Evolutionary conservation across 805 yeast species (phyloP), one percentile per base, ranked within the genome.

Genomic region (Clavispora fructus): DNA sequence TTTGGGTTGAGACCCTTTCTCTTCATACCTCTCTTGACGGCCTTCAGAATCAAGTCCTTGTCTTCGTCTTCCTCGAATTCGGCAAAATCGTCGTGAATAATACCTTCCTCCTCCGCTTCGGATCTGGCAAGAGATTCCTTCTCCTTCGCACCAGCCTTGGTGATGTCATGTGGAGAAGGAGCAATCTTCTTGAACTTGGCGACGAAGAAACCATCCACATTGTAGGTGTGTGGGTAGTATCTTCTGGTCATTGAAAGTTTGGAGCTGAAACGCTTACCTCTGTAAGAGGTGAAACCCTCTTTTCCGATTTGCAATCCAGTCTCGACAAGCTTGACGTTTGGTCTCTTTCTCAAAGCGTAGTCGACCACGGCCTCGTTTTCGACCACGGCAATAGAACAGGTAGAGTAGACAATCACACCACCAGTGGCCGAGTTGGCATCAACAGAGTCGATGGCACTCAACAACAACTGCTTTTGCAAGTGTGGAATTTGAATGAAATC

Each of bases 361-460:
- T 92, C 96, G n/a, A 94, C 97, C 47, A 94, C 99, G 19, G 97
- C 86, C 72, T 94, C 99, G 68, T 94, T 91, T 71, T 94, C 99
- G 60, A 94, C 99, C 41, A 94, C 97, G 60, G 95, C 95, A 49
- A 94, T 94, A 12, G 98, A 92, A 78, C 99, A 94, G 1, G 99
- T 94, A 7, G 99, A 94, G 71, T 94, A 94, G 7, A 95, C 98
- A 54, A 94, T 86, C 49, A 84, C 75, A 56, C 97, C 99, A 50
- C 98, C 97, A 39, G 92, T 88, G 49, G 87, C 73, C 7, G 96
- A 88, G 63, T 85, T 77, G 30, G 96, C 95, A 67, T 94, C 97
- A 30, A 94, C 97, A 7, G 97, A 90, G 71, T 94, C 99, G 59
- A 94, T 94, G 29, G 99, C 99, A 28, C 96, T 85, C 50, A 94